Base-by-base conservation (phyloP, 148 eudicot species). In the Silene conica region DNA sequence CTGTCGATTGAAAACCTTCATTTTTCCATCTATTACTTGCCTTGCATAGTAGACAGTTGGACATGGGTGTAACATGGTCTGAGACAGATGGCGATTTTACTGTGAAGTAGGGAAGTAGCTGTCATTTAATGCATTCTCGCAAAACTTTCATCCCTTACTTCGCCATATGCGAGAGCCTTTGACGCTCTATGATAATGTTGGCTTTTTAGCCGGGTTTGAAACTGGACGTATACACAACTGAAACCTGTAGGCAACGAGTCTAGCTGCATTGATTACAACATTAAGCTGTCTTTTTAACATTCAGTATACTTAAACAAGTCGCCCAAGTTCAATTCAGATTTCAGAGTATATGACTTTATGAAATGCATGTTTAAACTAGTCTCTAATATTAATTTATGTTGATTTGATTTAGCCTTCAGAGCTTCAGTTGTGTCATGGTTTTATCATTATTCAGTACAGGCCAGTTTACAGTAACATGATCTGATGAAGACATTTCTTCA, bases 1-100 rank as follows among this genome's bases (percentile, higher is more conserved):
- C n/a, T 67, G 70, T 67, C 28, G 12, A 52, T 11, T 67, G 22
- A 2, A 67, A 67, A 12, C 6, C 54, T 67, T 67, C 70, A 67
- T 67, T 67, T 67, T 62, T 21, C 10, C 16, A 6, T 41, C 13
- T 41, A 19, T 50, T 67, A 67, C 21, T 5, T 16, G 23, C 20
- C 10, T 19, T 19, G 6, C 14, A 67, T 43, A 67, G 8, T 43
- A 15, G 54, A 67, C 54, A 67, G 54, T 67, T 19, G 19, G 25
- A 66, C 70, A 66, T 66, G 21, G 48, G 20, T 8, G 38, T 8
- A 38, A 18, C 15, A 65, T 38, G 6, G 54, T 48, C 54, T 0
- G 15, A 48, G 54, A 48, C 54, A 11, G 54, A 48, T 48, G 7
- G 15, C 54, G 15, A 9, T 34, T 34, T 34, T 34, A 34, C 4